Conservation (phyloP, 2,329 filamentous ascomycete genomes). For the Microdochium trichocladiopsis region DNA sequence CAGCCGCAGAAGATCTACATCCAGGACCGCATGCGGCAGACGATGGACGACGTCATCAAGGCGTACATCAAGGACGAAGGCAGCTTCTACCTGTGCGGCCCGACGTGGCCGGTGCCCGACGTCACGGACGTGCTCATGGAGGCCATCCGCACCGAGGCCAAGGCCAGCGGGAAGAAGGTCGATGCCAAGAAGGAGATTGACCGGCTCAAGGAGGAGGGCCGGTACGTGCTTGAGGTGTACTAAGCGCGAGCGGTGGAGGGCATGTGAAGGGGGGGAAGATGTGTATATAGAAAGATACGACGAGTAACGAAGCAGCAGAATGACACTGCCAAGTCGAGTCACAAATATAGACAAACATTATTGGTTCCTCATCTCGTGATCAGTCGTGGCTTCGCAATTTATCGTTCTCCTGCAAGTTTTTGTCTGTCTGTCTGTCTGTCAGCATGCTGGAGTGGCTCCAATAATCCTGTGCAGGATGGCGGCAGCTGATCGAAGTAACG, state of each 20-base stretch:
- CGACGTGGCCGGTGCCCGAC: conserved; percentile 97
- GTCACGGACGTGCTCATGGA: conserved; percentile 92
- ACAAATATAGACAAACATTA: no score
- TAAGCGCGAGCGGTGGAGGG: conserved; percentile 32
- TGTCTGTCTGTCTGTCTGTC: no score
- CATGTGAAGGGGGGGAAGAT: not conserved
- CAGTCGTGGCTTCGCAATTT: no score
- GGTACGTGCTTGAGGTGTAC: conserved; percentile 97
- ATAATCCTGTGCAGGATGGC: no score
- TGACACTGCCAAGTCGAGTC: no score
- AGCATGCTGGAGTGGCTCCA: no score
- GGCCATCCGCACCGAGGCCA: conserved; percentile 73
- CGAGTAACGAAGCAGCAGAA: no score
- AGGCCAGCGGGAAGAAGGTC: conserved; percentile 67
- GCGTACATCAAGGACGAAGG: conserved; percentile 85
- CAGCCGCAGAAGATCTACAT: conserved; percentile 99
- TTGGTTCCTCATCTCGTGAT: no score
- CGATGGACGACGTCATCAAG: conserved; percentile 71
- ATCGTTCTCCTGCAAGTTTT: no score
- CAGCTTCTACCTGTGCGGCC: conserved; percentile 94
- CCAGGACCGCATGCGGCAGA: conserved; percentile 94
- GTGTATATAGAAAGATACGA: no score
- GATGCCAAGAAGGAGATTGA: conserved; percentile 90
- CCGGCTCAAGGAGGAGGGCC: conserved; percentile 85
- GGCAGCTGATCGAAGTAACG: no score